phyloP scores from a whole-genome alignment of 257 asterid genomes.

The Jacaranda mimosifolia region DNA sequence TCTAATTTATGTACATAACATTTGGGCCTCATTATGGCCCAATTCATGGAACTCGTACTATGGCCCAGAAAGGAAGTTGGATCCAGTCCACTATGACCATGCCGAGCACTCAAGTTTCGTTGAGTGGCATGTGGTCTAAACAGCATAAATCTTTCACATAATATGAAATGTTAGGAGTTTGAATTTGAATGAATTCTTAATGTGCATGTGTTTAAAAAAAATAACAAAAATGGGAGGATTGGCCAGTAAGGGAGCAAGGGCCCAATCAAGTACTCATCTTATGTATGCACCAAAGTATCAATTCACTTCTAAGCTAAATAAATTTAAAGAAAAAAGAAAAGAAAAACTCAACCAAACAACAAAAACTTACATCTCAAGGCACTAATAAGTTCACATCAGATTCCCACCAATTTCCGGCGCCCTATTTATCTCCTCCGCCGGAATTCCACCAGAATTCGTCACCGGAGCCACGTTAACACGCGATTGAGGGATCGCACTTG shows the following conservation, averaged over 20 bases:
- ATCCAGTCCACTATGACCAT: too few relatives aligned
- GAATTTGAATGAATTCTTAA: too few relatives aligned
- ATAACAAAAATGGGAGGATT: not conserved
- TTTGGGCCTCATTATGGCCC: too few relatives aligned
- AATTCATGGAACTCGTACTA: too few relatives aligned
- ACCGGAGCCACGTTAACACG: not conserved
- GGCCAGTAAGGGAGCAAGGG: too few relatives aligned
- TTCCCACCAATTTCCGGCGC: not conserved
- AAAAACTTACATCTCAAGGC: not conserved
- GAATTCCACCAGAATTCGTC: not conserved
- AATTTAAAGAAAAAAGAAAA: not conserved
- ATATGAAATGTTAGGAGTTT: too few relatives aligned
- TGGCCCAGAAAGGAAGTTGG: too few relatives aligned
- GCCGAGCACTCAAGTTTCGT: too few relatives aligned
- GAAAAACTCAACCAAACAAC: not conserved
- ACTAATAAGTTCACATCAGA: not conserved
- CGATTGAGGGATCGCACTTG: slow-evolving; percentile 38
- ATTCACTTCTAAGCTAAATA: not conserved
- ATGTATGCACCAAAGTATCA: not conserved
- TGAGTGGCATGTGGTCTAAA: too few relatives aligned
- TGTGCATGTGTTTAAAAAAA: too few relatives aligned
- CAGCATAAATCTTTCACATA: too few relatives aligned
- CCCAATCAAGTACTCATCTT: not conserved
- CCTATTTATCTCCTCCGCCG: not conserved
- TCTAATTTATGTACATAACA: too few relatives aligned